These are phyloP conservation scores for Trichophyton equinum DNA, from an alignment of 2,329 filamentous ascomycete species.

Conservation along the genomic window DNA sequence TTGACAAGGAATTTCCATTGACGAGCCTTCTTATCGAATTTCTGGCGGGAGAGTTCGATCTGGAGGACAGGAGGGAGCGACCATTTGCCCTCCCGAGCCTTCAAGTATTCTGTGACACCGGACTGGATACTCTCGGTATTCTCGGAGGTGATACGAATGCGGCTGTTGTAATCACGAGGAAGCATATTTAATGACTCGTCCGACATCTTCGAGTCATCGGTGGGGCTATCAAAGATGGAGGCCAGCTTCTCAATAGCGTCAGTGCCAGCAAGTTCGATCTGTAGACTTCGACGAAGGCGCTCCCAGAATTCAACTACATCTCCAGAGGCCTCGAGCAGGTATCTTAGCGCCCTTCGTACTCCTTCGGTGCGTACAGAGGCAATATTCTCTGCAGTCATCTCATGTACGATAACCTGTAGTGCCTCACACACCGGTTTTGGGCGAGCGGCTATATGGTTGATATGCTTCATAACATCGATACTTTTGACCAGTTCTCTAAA, in stretches of 20 bases:
- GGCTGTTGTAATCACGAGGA: constrained; percentile 27
- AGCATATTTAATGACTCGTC: constrained; percentile 25
- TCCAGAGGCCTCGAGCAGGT: constrained; percentile 34
- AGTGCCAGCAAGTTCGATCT: constrained; percentile 40
- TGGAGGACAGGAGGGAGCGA: constrained; percentile 39
- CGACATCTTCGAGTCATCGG: constrained; percentile 18
- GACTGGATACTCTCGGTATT: constrained; percentile 27
- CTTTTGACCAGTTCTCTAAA: constrained; percentile 45
- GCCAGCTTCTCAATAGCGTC: constrained; percentile 29
- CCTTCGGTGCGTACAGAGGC: constrained; percentile 31
- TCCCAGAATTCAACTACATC: constrained; percentile 47
- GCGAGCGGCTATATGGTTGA: constrained; percentile 33
- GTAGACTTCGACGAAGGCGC: constrained; percentile 38
- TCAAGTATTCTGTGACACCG: constrained; percentile 24
- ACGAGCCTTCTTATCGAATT: constrained; percentile 41
- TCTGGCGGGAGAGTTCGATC: constrained; percentile 46
- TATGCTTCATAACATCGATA: constrained; percentile 36
- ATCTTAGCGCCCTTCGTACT: constrained; percentile 31
- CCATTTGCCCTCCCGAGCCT: constrained; percentile 27
- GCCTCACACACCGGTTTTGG: constrained; percentile 41
- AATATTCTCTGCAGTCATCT: constrained; percentile 28
- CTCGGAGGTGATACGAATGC: constrained; percentile 28
- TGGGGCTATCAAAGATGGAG: constrained; percentile 37
- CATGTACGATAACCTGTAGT: constrained; percentile 41
- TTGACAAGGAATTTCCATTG: constrained; percentile 47